Conservation (phyloP, 2,329 filamentous ascomycete species). For the Scedosporium apiospermum region DNA sequence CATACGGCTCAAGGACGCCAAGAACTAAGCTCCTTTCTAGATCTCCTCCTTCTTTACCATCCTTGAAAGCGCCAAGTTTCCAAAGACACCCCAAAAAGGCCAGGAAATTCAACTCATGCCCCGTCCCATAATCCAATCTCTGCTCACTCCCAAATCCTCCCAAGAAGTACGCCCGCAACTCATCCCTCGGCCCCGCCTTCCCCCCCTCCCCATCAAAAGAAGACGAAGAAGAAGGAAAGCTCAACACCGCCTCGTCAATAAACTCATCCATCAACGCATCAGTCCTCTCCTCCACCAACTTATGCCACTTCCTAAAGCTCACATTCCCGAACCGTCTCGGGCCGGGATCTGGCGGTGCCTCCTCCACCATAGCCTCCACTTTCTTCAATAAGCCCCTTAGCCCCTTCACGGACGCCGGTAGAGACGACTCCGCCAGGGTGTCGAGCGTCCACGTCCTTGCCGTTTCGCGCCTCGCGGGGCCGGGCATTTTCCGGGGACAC, state of each 20-base stretch:
- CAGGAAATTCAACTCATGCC: constrained; percentile 89
- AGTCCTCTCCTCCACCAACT: constrained; percentile 52
- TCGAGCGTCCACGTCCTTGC: constrained; percentile 5
- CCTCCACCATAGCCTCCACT: constrained; percentile 58
- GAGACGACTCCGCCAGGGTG: constrained; percentile 14
- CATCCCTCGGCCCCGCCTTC: constrained; percentile 15
- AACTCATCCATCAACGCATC: constrained; percentile 37
- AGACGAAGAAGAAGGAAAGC: constrained; percentile 6
- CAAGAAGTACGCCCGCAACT: constrained; percentile 53
- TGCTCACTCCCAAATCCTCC: constrained; percentile 84
- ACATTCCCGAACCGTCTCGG: constrained; percentile 87
- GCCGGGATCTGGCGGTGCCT: constrained; percentile 75
- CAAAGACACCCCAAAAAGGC: constrained; percentile 85
- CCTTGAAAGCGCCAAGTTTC: constrained; percentile 74
- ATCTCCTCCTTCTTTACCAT: constrained; percentile 39
- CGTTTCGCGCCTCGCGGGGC: constrained; percentile 16
- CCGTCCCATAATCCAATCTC: constrained; percentile 88
- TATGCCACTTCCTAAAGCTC: constrained; percentile 79
- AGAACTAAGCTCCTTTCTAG: constrained; percentile 74
- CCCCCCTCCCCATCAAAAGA: constrained; percentile 4
- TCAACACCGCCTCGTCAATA: constrained; percentile 14
- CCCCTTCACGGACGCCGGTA: constrained; percentile 44
- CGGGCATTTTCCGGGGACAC: constrained; percentile 53
- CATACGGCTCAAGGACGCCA: constrained; percentile 72
- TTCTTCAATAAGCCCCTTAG: constrained; percentile 58